These are phyloP conservation scores for Phytophthora hibernalis DNA, from an alignment of 352 stramenopile species.

Conservation along the genomic window DNA sequence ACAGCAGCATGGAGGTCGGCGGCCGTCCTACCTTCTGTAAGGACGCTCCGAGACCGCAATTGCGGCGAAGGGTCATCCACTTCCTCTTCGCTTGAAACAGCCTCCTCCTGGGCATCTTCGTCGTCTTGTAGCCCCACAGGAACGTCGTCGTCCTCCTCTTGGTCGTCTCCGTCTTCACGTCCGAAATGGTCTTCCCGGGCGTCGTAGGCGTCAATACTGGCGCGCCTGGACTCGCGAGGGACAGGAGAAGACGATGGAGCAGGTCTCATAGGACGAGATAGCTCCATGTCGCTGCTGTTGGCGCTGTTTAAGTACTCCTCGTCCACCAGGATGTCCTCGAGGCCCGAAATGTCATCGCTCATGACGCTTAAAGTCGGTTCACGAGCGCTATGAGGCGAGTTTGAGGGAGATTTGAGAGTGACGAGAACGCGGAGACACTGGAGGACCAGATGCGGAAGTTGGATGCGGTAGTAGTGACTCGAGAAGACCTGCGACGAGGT, in stretches of 20 bases:
- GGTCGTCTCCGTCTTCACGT: constrained; percentile 8
- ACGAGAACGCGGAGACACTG: background rate
- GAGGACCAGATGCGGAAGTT: constrained; percentile 1
- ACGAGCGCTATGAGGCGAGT: background rate
- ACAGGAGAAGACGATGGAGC: constrained; percentile 3
- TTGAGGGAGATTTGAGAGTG: background rate
- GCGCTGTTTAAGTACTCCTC: constrained; percentile 38
- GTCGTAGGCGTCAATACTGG: constrained; percentile 46
- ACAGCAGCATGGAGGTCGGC: constrained; percentile 15
- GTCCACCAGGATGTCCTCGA: constrained; percentile 38
- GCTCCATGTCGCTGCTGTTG: constrained; percentile 23
- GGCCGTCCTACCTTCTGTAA: constrained; percentile 4
- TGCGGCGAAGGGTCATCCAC: constrained; percentile 15
- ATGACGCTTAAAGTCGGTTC: constrained; percentile 14
- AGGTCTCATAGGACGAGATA: background rate
- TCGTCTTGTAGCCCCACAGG: constrained; percentile 18
- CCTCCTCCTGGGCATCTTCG: constrained; percentile 22
- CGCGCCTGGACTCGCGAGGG: constrained; percentile 29
- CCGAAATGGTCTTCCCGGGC: constrained; percentile 33
- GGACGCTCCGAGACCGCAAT: constrained; percentile 15
- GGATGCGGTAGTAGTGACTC: background rate
- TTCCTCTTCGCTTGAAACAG: constrained; percentile 16
- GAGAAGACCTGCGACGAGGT: constrained; percentile 10
- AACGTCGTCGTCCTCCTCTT: constrained; percentile 27
- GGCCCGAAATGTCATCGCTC: constrained; percentile 32